Conservation (phyloP, 495 filamentous ascomycete genomes). For the Amniculicola lignicola region DNA sequence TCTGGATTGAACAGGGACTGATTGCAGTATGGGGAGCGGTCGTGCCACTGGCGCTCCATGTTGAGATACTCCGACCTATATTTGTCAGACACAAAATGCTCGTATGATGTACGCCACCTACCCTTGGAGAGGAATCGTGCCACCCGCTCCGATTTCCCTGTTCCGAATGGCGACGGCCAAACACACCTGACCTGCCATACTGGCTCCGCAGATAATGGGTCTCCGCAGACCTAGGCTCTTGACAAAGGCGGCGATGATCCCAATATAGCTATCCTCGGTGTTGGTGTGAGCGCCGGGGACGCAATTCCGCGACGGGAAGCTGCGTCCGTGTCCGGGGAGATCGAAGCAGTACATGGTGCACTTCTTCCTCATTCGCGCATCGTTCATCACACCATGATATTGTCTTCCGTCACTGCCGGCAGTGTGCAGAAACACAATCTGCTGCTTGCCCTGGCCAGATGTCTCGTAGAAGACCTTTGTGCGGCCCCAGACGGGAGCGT, state of each 20-base stretch:
- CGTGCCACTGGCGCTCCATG: conserved; percentile 35
- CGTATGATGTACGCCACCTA: background rate
- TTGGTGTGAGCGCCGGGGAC: conserved; percentile 43
- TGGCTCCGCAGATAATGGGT: conserved; percentile 46
- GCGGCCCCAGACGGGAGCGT: conserved; percentile 41
- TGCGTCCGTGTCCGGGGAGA: conserved; percentile 43
- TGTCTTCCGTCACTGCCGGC: conserved; percentile 43
- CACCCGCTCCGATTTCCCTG: conserved; percentile 42
- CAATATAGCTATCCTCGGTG: conserved; percentile 44
- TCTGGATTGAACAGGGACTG: conserved; percentile 44
- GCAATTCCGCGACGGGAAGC: conserved; percentile 39
- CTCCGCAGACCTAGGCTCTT: conserved; percentile 39
- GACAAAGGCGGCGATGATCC: conserved; percentile 41
- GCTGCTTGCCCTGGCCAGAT: conserved; percentile 41
- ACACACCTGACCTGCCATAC: conserved; percentile 47
- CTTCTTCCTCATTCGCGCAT: conserved; percentile 39
- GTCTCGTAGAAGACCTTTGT: conserved; percentile 45
- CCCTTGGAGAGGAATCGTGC: conserved; percentile 44
- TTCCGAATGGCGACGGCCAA: conserved; percentile 40
- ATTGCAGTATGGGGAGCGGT: conserved; percentile 37
- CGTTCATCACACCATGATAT: conserved; percentile 45
- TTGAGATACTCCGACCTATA: conserved; percentile 35
- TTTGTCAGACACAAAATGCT: background rate
- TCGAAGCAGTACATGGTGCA: conserved; percentile 45
- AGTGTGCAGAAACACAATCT: conserved; percentile 45